Conservation (phyloP, 2,329 filamentous ascomycete genomes). For the Colletotrichum sp. region DNA sequence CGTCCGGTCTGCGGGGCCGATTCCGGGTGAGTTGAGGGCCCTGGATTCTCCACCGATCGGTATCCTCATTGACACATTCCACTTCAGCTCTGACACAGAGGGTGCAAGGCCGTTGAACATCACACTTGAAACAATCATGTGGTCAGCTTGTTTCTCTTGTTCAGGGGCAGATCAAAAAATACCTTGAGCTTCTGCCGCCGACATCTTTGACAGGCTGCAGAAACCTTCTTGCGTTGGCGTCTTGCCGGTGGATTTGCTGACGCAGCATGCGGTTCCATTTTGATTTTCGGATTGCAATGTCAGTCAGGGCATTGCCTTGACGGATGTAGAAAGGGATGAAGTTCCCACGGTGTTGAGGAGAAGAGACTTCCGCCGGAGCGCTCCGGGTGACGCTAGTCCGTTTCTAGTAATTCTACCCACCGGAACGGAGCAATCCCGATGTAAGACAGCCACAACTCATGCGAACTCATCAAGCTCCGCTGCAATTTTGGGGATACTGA, state of each 20-base stretch:
- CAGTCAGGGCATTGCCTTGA: not conserved
- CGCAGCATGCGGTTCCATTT: not conserved
- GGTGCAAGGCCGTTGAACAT: not conserved
- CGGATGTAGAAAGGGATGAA: not conserved
- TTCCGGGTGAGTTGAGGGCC: not conserved
- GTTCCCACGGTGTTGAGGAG: not conserved
- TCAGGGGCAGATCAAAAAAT: not conserved
- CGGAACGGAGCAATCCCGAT: not conserved
- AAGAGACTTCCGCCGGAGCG: not conserved
- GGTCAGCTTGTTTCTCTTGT: not conserved
- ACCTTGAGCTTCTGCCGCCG: not conserved
- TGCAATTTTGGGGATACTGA: not conserved
- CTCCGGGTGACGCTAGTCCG: not conserved
- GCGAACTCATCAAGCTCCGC: not conserved
- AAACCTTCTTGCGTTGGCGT: not conserved
- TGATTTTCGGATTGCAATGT: not conserved
- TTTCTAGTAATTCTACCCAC: not conserved
- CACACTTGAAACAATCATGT: not conserved
- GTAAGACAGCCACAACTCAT: not conserved
- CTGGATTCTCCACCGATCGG: not conserved
- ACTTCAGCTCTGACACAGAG: not conserved
- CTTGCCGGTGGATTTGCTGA: not conserved
- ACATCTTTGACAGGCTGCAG: not conserved
- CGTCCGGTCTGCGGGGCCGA: not conserved
- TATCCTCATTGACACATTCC: not conserved